Conservation (phyloP, 2,329 filamentous ascomycete genomes). For the Neodidymelliopsis sp. region DNA sequence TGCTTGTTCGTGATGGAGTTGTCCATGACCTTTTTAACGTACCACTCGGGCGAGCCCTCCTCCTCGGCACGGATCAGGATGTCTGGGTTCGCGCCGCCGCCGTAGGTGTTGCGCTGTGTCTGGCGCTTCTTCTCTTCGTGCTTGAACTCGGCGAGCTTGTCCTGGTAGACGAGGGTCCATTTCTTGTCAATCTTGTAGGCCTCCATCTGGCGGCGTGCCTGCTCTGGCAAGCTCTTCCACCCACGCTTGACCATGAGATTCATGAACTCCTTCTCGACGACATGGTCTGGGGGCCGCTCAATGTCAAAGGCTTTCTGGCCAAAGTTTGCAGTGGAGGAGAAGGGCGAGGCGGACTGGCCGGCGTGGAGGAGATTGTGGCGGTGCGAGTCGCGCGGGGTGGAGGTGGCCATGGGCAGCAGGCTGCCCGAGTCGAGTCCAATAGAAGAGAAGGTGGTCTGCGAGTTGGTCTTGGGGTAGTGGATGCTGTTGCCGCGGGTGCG, state of each 20-base stretch:
- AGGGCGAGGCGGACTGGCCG: conserved; percentile 54
- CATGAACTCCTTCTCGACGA: conserved; percentile 91
- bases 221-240: conserved; percentile 95
- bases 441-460: conserved; percentile 60
- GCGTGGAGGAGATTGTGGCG: conserved; percentile 49
- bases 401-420: conserved; percentile 47
- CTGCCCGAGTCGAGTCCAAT: conserved; percentile 52
- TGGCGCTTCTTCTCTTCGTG: conserved; percentile 89
- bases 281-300: conserved; percentile 75
- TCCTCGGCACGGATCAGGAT: conserved; percentile 84
- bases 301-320: conserved; percentile 66
- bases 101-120: conserved; percentile 70
- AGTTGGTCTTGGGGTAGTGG: conserved; percentile 59
- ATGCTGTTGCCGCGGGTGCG: conserved; percentile 60
- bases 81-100: conserved; percentile 63
- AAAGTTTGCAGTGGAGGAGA: conserved; percentile 59
- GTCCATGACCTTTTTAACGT: conserved; percentile 95
- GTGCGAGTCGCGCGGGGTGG: conserved; percentile 53
- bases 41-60: conserved; percentile 97
- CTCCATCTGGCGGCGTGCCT: conserved; percentile 93
- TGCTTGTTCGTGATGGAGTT: conserved; percentile 92
- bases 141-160: conserved; percentile 91
- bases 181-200: conserved; percentile 95
- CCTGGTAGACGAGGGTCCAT: conserved; percentile 96
- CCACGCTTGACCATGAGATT: conserved; percentile 96